Conservation (phyloP, 2,329 filamentous ascomycete species). For the Tolypocladium paradoxum region DNA sequence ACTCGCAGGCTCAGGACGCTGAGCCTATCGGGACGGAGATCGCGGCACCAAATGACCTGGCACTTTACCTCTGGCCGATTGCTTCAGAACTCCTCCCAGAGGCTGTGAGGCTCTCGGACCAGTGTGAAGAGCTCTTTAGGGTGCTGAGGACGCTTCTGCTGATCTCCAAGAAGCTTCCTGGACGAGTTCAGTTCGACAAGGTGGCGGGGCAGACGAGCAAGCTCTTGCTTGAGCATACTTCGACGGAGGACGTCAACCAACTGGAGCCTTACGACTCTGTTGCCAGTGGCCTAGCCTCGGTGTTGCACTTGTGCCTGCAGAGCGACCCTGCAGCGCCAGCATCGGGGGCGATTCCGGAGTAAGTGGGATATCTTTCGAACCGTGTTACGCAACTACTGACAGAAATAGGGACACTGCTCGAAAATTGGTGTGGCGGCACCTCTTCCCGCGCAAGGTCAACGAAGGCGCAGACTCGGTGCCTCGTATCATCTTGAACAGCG, state of each 20-base stretch:
- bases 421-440: constrained; percentile 49
- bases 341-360: constrained; percentile 16
- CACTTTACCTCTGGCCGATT: constrained; percentile 19
- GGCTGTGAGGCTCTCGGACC: constrained; percentile 16
- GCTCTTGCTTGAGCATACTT: constrained; percentile 27
- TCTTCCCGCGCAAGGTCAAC: constrained; percentile 42
- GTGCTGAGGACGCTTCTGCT: constrained; percentile 30
- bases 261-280: constrained; percentile 15
- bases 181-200: constrained; percentile 17
- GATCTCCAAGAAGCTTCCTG: constrained; percentile 14
- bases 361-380: constrained; percentile 1
- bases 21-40: not conserved
- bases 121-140: constrained; percentile 35
- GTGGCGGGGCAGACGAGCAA: constrained; percentile 20
- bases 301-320: constrained; percentile 20
- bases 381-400: constrained; percentile 2
- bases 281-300: constrained; percentile 16
- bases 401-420: constrained; percentile 15
- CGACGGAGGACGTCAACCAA: constrained; percentile 25
- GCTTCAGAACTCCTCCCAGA: constrained; percentile 22
- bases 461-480: constrained; percentile 16
- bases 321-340: constrained; percentile 13
- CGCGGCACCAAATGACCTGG: constrained; percentile 5
- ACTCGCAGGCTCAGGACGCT: not conserved
- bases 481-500: constrained; percentile 36